Conservation (phyloP, 306 rosid species). For the Cyamopsis tetragonoloba region DNA sequence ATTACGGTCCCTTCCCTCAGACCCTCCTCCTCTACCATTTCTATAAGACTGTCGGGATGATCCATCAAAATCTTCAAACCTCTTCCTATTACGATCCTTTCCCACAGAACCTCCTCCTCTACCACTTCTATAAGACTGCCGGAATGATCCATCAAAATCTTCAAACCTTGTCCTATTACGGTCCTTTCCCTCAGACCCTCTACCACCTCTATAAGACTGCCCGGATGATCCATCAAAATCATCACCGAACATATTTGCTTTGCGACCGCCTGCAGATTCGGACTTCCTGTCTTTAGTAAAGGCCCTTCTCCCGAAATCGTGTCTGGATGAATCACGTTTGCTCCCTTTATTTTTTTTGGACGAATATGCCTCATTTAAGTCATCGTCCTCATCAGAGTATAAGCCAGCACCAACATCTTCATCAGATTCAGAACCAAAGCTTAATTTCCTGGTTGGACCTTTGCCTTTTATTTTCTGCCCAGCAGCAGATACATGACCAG, state of each 20-base stretch:
- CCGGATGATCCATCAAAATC: slow-evolving; percentile 43
- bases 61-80: slow-evolving; percentile 43
- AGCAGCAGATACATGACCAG: slow-evolving; percentile 53
- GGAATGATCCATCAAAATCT: slow-evolving; percentile 39
- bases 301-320: slow-evolving; percentile 39
- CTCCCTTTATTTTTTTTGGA: slow-evolving; percentile 41
- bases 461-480: slow-evolving; percentile 45
- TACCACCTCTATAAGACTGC: slow-evolving; percentile 32
- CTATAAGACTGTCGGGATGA: slow-evolving; percentile 34
- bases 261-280: slow-evolving; percentile 39
- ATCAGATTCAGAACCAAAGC: slow-evolving; percentile 90
- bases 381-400: slow-evolving; percentile 70
- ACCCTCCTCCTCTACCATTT: slow-evolving; percentile 20
- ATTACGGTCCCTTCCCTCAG: slow-evolving; percentile 23
- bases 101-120: slow-evolving; percentile 36
- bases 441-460: slow-evolving; percentile 50
- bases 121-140: slow-evolving; percentile 29
- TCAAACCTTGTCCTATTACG: slow-evolving; percentile 30
- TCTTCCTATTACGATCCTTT: slow-evolving; percentile 28
- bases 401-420: slow-evolving; percentile 60
- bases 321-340: slow-evolving; percentile 30
- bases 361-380: slow-evolving; percentile 33
- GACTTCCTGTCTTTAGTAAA: slow-evolving; percentile 31
- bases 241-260: slow-evolving; percentile 39
- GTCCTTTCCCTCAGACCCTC: slow-evolving; percentile 38